A percentile compares a stretch with the other conserved stretches of the same genome.
These are phyloP conservation scores for Oidiodendron maius DNA, from an alignment of 495 filamentous ascomycete genomes.

Conservation along the genomic window DNA sequence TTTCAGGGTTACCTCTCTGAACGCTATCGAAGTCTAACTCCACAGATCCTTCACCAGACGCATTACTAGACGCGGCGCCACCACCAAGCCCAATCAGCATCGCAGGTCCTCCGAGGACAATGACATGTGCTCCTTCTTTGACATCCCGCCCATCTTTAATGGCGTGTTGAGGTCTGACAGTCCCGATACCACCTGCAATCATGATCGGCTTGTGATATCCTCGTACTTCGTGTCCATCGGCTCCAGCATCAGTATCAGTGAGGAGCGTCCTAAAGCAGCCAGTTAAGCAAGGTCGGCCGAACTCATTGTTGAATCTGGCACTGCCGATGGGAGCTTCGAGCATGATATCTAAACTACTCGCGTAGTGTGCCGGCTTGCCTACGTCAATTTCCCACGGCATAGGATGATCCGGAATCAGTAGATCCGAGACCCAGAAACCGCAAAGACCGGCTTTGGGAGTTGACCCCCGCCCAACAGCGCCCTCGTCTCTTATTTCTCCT, in stretches of 20 bases:
- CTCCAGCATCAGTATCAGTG: conserved; percentile 53
- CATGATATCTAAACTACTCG: conserved; percentile 94
- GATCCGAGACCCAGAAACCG: conserved; percentile 91
- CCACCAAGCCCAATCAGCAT: conserved; percentile 97
- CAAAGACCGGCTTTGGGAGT: conserved; percentile 87
- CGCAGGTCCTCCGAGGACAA: conserved; percentile 90
- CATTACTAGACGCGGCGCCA: conserved; percentile 87
- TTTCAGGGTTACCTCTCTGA: conserved; percentile 90
- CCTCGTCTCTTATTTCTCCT: conserved; percentile 92
- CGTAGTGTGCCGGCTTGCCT: conserved; percentile 85
- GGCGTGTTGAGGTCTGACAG: conserved; percentile 89
- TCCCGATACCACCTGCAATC: conserved; percentile 94
- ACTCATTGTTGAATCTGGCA: conserved; percentile 96
- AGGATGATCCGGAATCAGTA: conserved; percentile 73
- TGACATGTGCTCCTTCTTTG: conserved; percentile 73
- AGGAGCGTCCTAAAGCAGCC: conserved; percentile 89
- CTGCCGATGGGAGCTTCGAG: conserved; percentile 91
- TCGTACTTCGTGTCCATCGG: conserved; percentile 62
- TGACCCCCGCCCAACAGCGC: conserved; percentile 87
- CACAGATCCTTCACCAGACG: conserved; percentile 79
- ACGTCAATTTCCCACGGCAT: conserved; percentile 89
- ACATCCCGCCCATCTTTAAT: conserved; percentile 75
- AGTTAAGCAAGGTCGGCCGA: conserved; percentile 83
- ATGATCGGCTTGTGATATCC: conserved; percentile 99
- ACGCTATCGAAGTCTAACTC: conserved; percentile 96